Evolutionary conservation across 1,284 basidiomycete species (phyloP).

Genomic region (Volvariella surrecta): DNA sequence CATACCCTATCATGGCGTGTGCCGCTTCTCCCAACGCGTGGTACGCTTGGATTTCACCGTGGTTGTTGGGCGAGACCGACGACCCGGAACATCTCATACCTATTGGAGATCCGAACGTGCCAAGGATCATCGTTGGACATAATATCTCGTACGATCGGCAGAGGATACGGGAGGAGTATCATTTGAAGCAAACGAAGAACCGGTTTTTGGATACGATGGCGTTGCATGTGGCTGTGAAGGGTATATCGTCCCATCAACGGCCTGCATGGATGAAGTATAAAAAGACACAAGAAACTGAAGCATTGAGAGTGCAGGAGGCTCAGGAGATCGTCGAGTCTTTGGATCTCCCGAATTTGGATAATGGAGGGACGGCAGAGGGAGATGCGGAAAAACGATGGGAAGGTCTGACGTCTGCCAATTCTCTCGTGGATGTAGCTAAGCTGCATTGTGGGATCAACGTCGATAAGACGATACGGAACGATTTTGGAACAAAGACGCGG

Average conservation of each 20-base stretch:
- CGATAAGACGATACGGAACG: conserved; percentile 75
- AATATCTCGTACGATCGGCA: conserved; percentile 94
- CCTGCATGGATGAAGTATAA: conserved; percentile 87
- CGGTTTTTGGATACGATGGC: conserved; percentile 95
- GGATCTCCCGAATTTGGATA: conserved; percentile 3
- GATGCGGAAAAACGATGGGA: conserved; percentile 74
- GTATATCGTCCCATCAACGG: conserved; percentile 92
- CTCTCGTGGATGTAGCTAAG: conserved; percentile 85
- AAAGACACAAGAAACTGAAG: conserved; percentile 45
- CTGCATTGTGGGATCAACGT: conserved; percentile 82
- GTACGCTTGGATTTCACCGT: conserved; percentile 97
- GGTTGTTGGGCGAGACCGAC: conserved; percentile 68
- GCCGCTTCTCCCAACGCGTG: conserved; percentile 80
- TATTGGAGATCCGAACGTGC: conserved; percentile 42
- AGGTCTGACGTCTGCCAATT: conserved; percentile 88
- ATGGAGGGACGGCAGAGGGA: conserved; percentile 14
- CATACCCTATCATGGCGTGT: conserved; percentile 85
- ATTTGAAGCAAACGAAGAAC: conserved; percentile 56
- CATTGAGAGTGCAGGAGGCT: no score
- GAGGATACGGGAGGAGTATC: conserved; percentile 82
- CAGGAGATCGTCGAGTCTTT: no score
- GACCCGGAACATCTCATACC: conserved; percentile 73
- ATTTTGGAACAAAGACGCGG: conserved; percentile 64
- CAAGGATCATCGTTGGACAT: conserved; percentile 83
- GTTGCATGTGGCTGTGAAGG: conserved; percentile 89